These are phyloP conservation scores for Akanthomyces muscarius DNA, from an alignment of 2,329 filamentous ascomycete genomes.

Conservation along the genomic window DNA sequence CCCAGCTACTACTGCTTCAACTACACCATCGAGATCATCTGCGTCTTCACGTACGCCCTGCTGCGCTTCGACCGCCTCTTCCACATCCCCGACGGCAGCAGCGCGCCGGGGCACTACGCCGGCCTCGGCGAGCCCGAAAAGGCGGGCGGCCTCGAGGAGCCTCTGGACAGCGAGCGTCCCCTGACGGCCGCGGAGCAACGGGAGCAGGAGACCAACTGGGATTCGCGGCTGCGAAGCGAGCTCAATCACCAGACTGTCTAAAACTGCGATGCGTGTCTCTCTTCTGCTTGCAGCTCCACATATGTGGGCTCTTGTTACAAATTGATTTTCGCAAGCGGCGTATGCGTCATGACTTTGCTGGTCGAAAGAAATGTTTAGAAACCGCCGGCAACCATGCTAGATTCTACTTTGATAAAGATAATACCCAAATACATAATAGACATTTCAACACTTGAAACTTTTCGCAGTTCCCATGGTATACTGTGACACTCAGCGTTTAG, in stretches of 20 bases:
- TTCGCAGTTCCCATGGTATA: background rate
- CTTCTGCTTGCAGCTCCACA: no score
- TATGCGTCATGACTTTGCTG: background rate
- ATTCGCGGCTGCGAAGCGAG: slow-evolving; percentile 22
- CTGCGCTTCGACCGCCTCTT: slow-evolving; percentile 72
- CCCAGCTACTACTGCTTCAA: slow-evolving; percentile 77
- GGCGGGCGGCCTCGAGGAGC: slow-evolving; percentile 23
- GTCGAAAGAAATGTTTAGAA: background rate
- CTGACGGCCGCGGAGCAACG: slow-evolving; percentile 19
- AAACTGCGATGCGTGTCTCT: background rate
- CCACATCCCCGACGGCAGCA: slow-evolving; percentile 67
- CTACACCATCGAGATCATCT: slow-evolving; percentile 68
- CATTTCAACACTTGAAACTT: background rate
- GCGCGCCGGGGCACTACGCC: slow-evolving; percentile 50
- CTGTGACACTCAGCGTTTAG: background rate
- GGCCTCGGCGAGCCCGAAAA: slow-evolving; percentile 16
- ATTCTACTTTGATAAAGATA: slow-evolving; percentile 6
- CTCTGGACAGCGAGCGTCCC: slow-evolving; percentile 26
- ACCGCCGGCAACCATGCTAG: background rate
- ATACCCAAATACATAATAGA: background rate
- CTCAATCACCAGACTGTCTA: slow-evolving; percentile 22
- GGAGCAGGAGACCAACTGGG: slow-evolving; percentile 23
- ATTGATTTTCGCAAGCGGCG: slow-evolving; percentile 4
- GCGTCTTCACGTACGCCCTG: slow-evolving; percentile 63
- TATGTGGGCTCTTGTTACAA: background rate